Evolutionary conservation across 2,329 filamentous ascomycete genomes (phyloP), one percentile per base, ranked within the genome.

Genomic region (Aureobasidium vineae): DNA sequence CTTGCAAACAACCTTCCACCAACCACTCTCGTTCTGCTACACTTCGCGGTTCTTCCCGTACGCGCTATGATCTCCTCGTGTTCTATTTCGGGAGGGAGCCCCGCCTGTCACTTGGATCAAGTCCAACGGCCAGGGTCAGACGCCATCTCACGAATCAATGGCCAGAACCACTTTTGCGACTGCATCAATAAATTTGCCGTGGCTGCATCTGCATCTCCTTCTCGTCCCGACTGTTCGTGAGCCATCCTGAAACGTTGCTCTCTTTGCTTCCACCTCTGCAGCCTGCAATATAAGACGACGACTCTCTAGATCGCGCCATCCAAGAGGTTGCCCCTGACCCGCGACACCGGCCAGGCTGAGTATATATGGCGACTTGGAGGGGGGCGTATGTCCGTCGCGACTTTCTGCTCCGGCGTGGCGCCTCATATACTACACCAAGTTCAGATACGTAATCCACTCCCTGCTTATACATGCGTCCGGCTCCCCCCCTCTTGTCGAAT

Each of bases 401-500:
- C 19, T 50, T 63, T 50, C 45, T 38, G 33, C 45, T 63, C 45
- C 59, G 45, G 21, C 21, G 45, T 63, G 59, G 59, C 59, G 59
- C 45, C 16, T 63, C 45, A 61, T 40, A 63, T 28, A 63, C 45
- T 21, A 31, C 33, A 63, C 45, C 43, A 26, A 50, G 33, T 38
- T 21, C 33, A 50, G 33, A 50, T 33, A 63, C 59, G 59, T 63
- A 63, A 63, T 47, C 21, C 38, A 50, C 59, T 40, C 59, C 59
- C 59, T 63, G 45, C 59, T 63, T 63, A 63, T 63, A 63, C 59
- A 50, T 49, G 45, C 59, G 23, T 40, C 59, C 59, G 43, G 59
- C 43, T 60, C 56, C 56, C 56, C 56, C 56, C 28, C 28, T 60
- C 28, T 60, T 45, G 36, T 59, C 6, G 41, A 2, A 50, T 16